These are phyloP conservation scores for Triticum turgidum DNA, from an alignment of 176 grass and related monocot genomes.

Conservation along the genomic window DNA sequence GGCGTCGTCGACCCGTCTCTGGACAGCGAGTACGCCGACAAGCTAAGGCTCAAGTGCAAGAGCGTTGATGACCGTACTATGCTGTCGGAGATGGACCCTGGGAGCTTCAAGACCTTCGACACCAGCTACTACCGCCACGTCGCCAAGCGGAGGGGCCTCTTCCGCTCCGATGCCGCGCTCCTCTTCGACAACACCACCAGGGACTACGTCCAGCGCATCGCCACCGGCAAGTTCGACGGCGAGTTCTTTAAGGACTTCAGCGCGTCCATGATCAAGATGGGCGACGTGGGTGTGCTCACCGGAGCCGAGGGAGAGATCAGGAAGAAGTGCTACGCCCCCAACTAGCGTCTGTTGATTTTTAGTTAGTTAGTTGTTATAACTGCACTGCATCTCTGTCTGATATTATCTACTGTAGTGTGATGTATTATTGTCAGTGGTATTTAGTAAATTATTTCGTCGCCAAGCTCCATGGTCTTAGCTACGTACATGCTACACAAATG, in stretches of 20 bases:
- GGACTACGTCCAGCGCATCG: neutral
- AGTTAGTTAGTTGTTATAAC: no score
- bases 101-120: constrained; percentile 17
- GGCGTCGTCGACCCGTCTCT: neutral
- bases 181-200: neutral
- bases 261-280: constrained; percentile 39
- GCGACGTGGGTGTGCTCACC: neutral
- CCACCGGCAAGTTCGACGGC: neutral
- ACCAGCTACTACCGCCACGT: constrained; percentile 2
- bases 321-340: no score
- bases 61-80: neutral
- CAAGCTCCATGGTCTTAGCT: no score
- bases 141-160: constrained; percentile 13
- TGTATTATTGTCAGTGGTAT: no score
- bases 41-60: neutral
- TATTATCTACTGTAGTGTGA: no score
- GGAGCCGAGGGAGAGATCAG: no score
- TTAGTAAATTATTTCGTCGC: no score
- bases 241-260: constrained; percentile 26
- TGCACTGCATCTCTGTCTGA: no score
- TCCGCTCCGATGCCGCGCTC: neutral
- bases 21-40: neutral
- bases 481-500: no score
- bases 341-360: no score
- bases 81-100: constrained; percentile 1